Conservation (phyloP, 177 flowering plant genomes). For the Vitis hybrid region DNA sequence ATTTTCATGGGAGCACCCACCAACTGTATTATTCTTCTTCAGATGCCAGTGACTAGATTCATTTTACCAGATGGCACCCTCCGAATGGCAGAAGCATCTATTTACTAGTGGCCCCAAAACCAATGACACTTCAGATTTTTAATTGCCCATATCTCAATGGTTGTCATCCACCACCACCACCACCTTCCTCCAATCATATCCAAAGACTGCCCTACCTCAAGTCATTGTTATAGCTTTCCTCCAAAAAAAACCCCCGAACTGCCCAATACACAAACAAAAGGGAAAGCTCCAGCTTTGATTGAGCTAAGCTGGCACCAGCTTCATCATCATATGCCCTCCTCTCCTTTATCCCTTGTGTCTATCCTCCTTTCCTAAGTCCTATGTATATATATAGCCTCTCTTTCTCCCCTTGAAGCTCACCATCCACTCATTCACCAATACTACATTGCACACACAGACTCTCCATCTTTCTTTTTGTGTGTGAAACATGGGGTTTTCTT, state of each 20-base stretch:
- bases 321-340: constrained; percentile 5
- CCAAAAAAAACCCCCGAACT: neutral
- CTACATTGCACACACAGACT: too few relatives aligned
- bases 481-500: constrained; percentile 4
- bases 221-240: constrained; percentile 5
- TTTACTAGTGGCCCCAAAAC: too few relatives aligned
- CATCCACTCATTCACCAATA: neutral
- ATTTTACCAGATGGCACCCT: too few relatives aligned
- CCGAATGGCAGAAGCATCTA: too few relatives aligned
- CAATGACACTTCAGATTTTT: too few relatives aligned
- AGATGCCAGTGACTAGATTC: too few relatives aligned
- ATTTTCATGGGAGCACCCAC: too few relatives aligned
- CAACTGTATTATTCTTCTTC: too few relatives aligned
- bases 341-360: neutral
- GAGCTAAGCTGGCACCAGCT: constrained; percentile 32
- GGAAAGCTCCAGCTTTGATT: constrained; percentile 28
- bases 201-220: constrained; percentile 9
- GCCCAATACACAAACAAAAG: constrained; percentile 4
- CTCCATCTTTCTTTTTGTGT: too few relatives aligned
- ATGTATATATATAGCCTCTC: neutral
- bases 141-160: neutral
- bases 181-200: neutral
- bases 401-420: neutral
- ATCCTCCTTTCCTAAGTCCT: neutral
- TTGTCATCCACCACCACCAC: constrained; percentile 1